These are phyloP conservation scores for Russula olivacea DNA, from an alignment of 768 basidiomycete species.

Conservation along the genomic window DNA sequence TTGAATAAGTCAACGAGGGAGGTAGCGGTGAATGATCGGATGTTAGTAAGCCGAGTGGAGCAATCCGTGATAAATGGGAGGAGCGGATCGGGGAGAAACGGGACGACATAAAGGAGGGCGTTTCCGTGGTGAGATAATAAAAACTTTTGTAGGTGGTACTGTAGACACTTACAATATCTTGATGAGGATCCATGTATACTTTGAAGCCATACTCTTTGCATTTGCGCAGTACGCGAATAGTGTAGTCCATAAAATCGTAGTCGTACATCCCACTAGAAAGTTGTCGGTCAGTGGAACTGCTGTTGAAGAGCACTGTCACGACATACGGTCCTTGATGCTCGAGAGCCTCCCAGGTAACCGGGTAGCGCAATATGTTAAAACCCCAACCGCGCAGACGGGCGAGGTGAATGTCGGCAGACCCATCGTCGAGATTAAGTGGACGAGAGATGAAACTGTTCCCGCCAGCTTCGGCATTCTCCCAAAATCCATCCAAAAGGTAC, in stretches of 20 bases:
- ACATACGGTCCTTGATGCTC: conserved; percentile 96
- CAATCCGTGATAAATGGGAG: background rate
- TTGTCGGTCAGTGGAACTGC: background rate
- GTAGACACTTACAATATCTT: conserved; percentile 69
- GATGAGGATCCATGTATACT: conserved; percentile 93
- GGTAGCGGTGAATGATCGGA: background rate
- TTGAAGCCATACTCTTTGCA: conserved; percentile 90
- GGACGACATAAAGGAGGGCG: background rate
- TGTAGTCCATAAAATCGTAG: conserved; percentile 88
- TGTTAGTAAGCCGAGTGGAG: background rate
- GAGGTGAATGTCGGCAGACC: conserved; percentile 79
- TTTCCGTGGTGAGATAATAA: conserved; percentile 5
- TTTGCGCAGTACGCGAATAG: conserved; percentile 76
- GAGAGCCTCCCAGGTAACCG: conserved; percentile 91
- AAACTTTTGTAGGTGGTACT: background rate
- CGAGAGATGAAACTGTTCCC: conserved; percentile 66
- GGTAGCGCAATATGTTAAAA: conserved; percentile 79
- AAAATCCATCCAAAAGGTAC: conserved; percentile 66
- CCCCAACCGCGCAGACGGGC: conserved; percentile 88
- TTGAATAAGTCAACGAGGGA: background rate
- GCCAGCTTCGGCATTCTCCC: conserved; percentile 69
- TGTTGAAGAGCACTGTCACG: background rate
- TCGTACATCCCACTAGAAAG: conserved; percentile 78
- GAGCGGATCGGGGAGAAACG: background rate
- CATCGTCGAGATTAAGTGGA: conserved; percentile 81